Evolutionary conservation across 1,284 basidiomycete genomes (phyloP).

Genomic region (Athelia psychrophila): DNA sequence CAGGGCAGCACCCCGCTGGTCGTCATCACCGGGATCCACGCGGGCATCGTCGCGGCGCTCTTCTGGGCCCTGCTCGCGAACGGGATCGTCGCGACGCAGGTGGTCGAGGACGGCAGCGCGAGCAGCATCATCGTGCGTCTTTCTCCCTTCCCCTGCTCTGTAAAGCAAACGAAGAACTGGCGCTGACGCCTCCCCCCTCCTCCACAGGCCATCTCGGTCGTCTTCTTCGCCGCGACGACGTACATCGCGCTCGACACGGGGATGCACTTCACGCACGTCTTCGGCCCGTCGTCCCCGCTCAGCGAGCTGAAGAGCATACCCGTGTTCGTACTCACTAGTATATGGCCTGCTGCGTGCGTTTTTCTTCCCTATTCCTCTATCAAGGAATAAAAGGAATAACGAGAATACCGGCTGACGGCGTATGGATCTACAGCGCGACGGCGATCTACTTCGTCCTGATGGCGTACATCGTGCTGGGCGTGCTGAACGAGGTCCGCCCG

Average conservation of each 20-base stretch:
- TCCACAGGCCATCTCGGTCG: conserved; percentile 51
- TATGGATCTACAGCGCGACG: conserved; percentile 45
- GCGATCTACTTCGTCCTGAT: conserved; percentile 69
- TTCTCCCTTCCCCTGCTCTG: neutral
- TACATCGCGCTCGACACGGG: conserved; percentile 82
- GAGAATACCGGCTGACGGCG: conserved; percentile 1
- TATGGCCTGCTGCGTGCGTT: conserved; percentile 81
- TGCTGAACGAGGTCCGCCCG: conserved; percentile 72
- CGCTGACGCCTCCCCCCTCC: too few relatives aligned
- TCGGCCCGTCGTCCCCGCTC: conserved; percentile 61
- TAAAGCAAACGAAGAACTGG: neutral
- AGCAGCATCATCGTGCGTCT: conserved; percentile 62
- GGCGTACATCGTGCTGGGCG: conserved; percentile 69
- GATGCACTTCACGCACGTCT: conserved; percentile 55
- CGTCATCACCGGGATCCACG: conserved; percentile 73
- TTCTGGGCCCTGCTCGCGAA: conserved; percentile 82
- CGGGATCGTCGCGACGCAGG: conserved; percentile 76
- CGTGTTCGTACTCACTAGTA: conserved; percentile 75
- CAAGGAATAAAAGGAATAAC: too few relatives aligned
- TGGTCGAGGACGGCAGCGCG: conserved; percentile 81
- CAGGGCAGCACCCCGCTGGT: conserved; percentile 64
- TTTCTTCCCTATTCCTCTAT: neutral
- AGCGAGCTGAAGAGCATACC: conserved; percentile 57
- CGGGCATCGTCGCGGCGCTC: conserved; percentile 63
- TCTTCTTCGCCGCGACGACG: conserved; percentile 67